phyloP scores from a whole-genome alignment of 257 asterid genomes.

The Solanum commersonii region DNA sequence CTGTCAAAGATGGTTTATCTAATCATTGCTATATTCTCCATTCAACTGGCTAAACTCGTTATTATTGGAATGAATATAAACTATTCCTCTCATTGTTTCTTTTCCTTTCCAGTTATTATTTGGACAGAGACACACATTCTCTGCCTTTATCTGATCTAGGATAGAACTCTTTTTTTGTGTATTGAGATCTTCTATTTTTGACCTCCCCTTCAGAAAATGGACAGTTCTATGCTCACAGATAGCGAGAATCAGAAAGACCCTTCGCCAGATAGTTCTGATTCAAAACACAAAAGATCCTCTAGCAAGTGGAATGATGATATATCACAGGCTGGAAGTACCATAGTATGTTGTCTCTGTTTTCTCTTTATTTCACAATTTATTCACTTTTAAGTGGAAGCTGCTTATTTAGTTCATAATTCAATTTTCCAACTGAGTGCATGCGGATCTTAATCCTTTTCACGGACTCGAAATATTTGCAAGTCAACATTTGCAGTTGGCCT shows the following conservation, averaged over 20 bases:
- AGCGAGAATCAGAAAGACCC: constrained; percentile 54
- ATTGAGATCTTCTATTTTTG: constrained; percentile 13
- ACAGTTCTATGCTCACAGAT: constrained; percentile 47
- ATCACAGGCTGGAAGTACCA: constrained; percentile 76
- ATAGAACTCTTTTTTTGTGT: not conserved
- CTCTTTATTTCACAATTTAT: not conserved
- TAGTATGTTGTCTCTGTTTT: constrained; percentile 52
- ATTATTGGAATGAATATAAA: not conserved
- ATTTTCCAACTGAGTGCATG: not conserved
- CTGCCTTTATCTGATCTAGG: not conserved
- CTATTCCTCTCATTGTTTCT: not conserved
- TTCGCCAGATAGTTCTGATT: constrained; percentile 27
- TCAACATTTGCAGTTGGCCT: not conserved
- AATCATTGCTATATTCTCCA: not conserved
- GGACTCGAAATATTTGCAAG: not conserved
- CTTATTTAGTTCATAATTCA: not conserved
- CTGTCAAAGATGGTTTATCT: not conserved
- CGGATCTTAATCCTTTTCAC: not conserved
- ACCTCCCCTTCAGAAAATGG: constrained; percentile 58
- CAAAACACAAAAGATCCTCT: constrained; percentile 51
- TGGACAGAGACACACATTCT: not conserved
- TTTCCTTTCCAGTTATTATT: not conserved
- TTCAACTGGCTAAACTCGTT: not conserved
- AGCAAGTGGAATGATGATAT: constrained; percentile 82
- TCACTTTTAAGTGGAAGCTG: not conserved